Evolutionary conservation across 2,329 filamentous ascomycete genomes (phyloP).

Genomic region (Paraphaeosphaeria minitans): DNA sequence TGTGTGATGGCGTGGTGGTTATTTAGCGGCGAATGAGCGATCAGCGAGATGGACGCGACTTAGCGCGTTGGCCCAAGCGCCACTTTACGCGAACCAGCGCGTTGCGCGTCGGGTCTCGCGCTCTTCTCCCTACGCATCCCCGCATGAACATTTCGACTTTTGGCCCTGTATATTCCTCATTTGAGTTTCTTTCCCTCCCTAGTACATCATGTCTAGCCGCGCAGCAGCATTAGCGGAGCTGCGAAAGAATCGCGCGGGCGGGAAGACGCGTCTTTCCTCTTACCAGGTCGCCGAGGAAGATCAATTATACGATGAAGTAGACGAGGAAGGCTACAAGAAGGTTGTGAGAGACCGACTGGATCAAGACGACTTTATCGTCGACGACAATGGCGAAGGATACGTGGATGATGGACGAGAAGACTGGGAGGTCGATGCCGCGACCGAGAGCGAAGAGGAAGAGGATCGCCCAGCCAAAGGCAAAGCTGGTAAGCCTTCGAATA

Average conservation of each 20-base stretch:
- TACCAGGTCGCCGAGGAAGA: slow-evolving; percentile 87
- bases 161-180: slow-evolving; percentile 21
- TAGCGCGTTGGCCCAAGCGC: slow-evolving; percentile 14
- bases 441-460: slow-evolving; percentile 73
- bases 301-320: slow-evolving; percentile 91
- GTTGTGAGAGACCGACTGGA: slow-evolving; percentile 87
- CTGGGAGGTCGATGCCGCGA: slow-evolving; percentile 70
- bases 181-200: slow-evolving; percentile 15
- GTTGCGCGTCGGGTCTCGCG: slow-evolving; percentile 18
- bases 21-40: slow-evolving; percentile 8
- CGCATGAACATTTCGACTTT: slow-evolving; percentile 18
- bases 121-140: slow-evolving; percentile 31
- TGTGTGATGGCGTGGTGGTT: slow-evolving; percentile 10
- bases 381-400: slow-evolving; percentile 97
- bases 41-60: slow-evolving; percentile 3
- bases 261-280: slow-evolving; percentile 86
- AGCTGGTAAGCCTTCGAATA: slow-evolving; percentile 55
- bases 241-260: slow-evolving; percentile 79
- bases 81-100: slow-evolving; percentile 18
- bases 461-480: slow-evolving; percentile 64
- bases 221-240: slow-evolving; percentile 69
- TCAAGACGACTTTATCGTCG: slow-evolving; percentile 96
- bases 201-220: slow-evolving; percentile 40
- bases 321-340: slow-evolving; percentile 97
- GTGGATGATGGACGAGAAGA: slow-evolving; percentile 90